Evolutionary conservation across 805 yeast species (phyloP).

Genomic region (Kuraishia cidri): DNA sequence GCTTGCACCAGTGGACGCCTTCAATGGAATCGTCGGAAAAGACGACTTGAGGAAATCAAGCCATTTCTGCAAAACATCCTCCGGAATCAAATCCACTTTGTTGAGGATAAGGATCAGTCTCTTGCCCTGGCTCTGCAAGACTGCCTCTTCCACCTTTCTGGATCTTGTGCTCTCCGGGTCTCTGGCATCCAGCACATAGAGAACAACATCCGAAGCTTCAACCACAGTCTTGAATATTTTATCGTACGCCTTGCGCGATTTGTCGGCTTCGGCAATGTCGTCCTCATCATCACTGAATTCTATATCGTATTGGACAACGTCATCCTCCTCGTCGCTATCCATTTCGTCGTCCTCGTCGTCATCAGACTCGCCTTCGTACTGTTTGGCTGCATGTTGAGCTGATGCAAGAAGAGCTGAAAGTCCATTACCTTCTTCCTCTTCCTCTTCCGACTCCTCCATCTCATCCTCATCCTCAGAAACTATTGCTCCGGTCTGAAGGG

Average conservation of each 20-base stretch:
- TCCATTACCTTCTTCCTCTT: slow-evolving; percentile 31
- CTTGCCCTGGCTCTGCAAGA: slow-evolving; percentile 70
- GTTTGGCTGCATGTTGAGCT: slow-evolving; percentile 82
- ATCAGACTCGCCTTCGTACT: slow-evolving; percentile 48
- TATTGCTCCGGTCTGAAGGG: slow-evolving; percentile 28
- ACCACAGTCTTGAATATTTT: slow-evolving; percentile 90
- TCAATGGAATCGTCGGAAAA: slow-evolving; percentile 89
- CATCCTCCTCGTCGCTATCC: slow-evolving; percentile 35
- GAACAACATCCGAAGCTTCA: slow-evolving; percentile 82
- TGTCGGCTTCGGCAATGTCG: slow-evolving; percentile 45
- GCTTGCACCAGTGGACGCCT: slow-evolving; percentile 69
- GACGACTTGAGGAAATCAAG: slow-evolving; percentile 63
- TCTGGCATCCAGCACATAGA: slow-evolving; percentile 94
- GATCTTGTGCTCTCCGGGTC: slow-evolving; percentile 96
- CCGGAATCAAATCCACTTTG: slow-evolving; percentile 90
- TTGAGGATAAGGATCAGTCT: slow-evolving; percentile 80
- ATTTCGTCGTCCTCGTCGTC: slow-evolving; percentile 25
- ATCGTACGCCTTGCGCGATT: slow-evolving; percentile 85
- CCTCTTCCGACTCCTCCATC: slow-evolving; percentile 20
- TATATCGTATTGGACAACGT: slow-evolving; percentile 39
- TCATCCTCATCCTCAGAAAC: slow-evolving; percentile 24
- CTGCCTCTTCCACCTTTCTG: slow-evolving; percentile 82
- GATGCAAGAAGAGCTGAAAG: slow-evolving; percentile 83
- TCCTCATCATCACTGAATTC: slow-evolving; percentile 30
- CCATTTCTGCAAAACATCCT: slow-evolving; percentile 79